Percentiles rank a stretch among this genome's conserved stretches.
Conservation (phyloP, 2,329 filamentous ascomycete genomes). For the Pyrenophora tritici-repentis region DNA sequence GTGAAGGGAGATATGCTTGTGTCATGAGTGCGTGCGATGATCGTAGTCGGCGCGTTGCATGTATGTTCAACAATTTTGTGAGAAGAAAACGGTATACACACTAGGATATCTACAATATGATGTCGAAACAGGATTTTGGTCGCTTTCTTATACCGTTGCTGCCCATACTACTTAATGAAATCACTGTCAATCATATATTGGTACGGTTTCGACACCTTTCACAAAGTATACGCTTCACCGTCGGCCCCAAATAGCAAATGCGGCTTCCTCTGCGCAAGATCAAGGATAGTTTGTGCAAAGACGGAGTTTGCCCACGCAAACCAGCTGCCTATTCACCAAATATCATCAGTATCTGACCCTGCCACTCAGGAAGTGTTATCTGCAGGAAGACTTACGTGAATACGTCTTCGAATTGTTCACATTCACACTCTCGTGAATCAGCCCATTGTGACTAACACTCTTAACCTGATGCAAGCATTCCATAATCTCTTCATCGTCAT, state of each 20-base stretch:
- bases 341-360: no score
- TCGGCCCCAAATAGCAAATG: constrained; percentile 78
- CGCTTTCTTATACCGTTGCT: no score
- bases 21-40: no score
- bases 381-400: constrained; percentile 45
- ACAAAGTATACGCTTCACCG: constrained; percentile 47
- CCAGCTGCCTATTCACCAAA: constrained; percentile 63
- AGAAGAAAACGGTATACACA: no score
- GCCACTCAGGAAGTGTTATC: no score
- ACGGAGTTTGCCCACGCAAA: constrained; percentile 98
- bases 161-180: background rate
- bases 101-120: no score
- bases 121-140: no score
- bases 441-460: constrained; percentile 72
- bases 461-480: constrained; percentile 75
- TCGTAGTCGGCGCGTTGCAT: no score
- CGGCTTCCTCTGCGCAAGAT: constrained; percentile 86
- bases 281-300: constrained; percentile 88
- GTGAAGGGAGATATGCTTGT: no score
- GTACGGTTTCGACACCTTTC: background rate
- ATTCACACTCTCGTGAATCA: constrained; percentile 85
- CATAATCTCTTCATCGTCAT: constrained; percentile 81
- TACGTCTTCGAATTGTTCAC: constrained; percentile 1
- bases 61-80: no score
- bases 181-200: background rate